Base-by-base conservation (phyloP, 2,329 filamentous ascomycete species). In the Apiospora saccharicola region DNA sequence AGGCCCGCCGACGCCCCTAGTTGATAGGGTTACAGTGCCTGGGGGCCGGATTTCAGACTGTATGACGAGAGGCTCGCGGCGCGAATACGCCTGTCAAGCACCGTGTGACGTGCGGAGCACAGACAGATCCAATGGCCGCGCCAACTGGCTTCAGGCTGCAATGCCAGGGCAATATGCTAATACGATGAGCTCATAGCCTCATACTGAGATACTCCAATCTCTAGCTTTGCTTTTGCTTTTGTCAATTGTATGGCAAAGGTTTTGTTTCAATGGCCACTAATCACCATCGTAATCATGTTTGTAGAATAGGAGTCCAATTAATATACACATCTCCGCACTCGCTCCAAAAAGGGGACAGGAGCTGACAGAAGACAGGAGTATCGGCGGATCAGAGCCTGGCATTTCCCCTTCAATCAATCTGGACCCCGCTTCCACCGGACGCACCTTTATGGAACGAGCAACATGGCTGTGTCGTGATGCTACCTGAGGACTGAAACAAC, bases 401-500 rank as follows among this genome's bases (percentile, higher is more conserved):
- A 64, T n/a, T 41, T 64, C 19, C 57, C 57, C 57, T 64, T 64
- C 57, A 41, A 64, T 41, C 57, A 64, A 41, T 13, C 30, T 41
- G 57, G 30, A 10, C 53, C 53, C 53, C 53, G 53, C 53, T 61
- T 61, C 30, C 53, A 22, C 30, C 4, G 26, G 53, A 61, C 53
- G 53, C 2, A 30, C 53, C 53, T 61, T 10, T 61, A 10, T 61
- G 53, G 53, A 61, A 37, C 53, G 16, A 61, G 30, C 53, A 61
- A 34, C 53, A 61, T 61, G 53, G 53, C 53, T 61, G 53, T 61
- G 53, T 61, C 26, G 19, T 61, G 53, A 34, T n/a, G 53, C 30
- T 34, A 64, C 57, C 57, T 64, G 57, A 41, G 34, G 22, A 64
- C 57, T 64, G 57, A 64, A 64, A 64, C 57, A 64, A 64, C 57